Evolutionary conservation across 495 filamentous ascomycete species (phyloP).

Genomic region (Aspergillus asperescens): DNA sequence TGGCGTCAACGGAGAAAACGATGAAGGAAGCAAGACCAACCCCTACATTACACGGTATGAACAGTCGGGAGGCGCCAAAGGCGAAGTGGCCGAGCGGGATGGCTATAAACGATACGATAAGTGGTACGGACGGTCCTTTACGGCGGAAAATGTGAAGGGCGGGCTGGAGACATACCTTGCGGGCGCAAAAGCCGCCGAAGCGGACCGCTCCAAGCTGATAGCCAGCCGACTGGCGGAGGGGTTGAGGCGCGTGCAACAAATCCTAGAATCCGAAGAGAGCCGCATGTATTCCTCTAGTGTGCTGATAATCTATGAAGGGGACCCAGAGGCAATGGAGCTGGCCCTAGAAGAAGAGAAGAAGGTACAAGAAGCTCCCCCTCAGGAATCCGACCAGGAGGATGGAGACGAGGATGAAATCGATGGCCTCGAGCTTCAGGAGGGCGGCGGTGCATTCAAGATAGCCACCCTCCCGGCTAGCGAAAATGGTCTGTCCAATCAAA

Average conservation of each 20-base stretch:
- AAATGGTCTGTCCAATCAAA: slow-evolving; percentile 25
- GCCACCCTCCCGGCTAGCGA: slow-evolving; percentile 28
- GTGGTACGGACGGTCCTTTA: slow-evolving; percentile 75
- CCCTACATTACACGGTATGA: slow-evolving; percentile 41
- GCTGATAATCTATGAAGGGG: slow-evolving; percentile 89
- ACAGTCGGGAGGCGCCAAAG: slow-evolving; percentile 31
- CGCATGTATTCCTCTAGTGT: slow-evolving; percentile 92
- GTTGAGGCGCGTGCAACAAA: slow-evolving; percentile 55
- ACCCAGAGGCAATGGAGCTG: slow-evolving; percentile 59
- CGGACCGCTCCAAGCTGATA: slow-evolving; percentile 50
- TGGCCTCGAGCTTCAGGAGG: slow-evolving; percentile 35
- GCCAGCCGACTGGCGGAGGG: slow-evolving; percentile 61
- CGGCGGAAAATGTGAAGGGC: slow-evolving; percentile 61
- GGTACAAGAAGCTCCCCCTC: slow-evolving; percentile 12
- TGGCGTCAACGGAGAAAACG: slow-evolving; percentile 47
- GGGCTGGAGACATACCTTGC: slow-evolving; percentile 75
- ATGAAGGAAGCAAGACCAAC: slow-evolving; percentile 35
- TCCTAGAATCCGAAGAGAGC: slow-evolving; percentile 72
- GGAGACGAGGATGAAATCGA: slow-evolving; percentile 57
- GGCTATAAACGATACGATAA: slow-evolving; percentile 80
- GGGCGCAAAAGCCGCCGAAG: slow-evolving; percentile 50
- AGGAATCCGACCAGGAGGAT: slow-evolving; percentile 23
- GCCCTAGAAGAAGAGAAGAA: slow-evolving; percentile 60
- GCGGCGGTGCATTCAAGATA: slow-evolving; percentile 33
- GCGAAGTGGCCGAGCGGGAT: slow-evolving; percentile 40